Evolutionary conservation across 345 rosid genomes (phyloP).

Genomic region (Eucalyptus tenuipes): DNA sequence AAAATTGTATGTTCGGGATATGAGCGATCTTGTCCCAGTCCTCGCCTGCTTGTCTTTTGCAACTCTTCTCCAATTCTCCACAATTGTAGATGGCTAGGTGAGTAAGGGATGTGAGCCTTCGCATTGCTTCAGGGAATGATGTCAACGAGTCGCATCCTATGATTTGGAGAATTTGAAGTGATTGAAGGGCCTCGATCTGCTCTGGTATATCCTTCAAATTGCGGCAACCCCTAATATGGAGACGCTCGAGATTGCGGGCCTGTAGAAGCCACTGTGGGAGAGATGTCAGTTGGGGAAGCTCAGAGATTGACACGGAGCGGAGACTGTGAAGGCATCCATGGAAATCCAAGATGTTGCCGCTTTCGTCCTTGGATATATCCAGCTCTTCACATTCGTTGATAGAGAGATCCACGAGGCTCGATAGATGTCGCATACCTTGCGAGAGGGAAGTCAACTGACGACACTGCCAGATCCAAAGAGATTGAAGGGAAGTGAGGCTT

Average conservation of each 20-base stretch:
- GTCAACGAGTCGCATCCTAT: accelerated
- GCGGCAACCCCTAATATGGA: accelerated
- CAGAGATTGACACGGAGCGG: accelerated
- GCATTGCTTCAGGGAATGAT: too few species aligned
- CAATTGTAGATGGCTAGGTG: accelerated
- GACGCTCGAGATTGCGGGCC: background rate
- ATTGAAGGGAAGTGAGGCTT: background rate
- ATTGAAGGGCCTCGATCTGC: background rate
- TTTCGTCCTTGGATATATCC: too few species aligned
- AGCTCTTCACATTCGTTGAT: accelerated
- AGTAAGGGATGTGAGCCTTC: too few species aligned
- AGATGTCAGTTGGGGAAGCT: background rate
- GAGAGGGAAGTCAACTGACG: background rate
- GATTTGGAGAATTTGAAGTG: background rate
- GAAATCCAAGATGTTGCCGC: too few species aligned
- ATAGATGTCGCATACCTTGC: background rate
- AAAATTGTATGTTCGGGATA: background rate
- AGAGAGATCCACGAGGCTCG: background rate
- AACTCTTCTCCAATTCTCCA: background rate
- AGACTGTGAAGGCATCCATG: too few species aligned
- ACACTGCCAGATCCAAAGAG: background rate
- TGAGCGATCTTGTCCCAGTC: background rate
- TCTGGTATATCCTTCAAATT: background rate
- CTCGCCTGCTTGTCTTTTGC: background rate
- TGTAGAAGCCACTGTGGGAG: background rate